Evolutionary conservation across 257 asterid genomes (phyloP).

Genomic region (Eucommia ulmoides): DNA sequence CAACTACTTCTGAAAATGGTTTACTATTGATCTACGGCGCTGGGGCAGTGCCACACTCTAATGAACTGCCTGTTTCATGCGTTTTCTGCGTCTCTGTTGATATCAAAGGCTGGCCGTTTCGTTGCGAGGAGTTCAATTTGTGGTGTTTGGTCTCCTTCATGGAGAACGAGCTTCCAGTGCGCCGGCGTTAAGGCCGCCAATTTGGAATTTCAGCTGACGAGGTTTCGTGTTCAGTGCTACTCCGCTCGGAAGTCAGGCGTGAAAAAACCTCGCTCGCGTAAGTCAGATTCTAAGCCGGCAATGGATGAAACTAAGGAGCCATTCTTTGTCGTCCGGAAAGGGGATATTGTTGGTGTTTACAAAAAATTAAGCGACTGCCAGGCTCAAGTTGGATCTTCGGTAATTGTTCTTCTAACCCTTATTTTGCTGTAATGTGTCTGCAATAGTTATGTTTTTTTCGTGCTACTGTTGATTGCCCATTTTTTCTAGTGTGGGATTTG

Average conservation of each 20-base stretch:
- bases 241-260: slow-evolving; percentile 36
- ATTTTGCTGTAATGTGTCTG: not conserved
- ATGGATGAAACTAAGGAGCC: slow-evolving; percentile 91
- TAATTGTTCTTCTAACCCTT: slow-evolving; percentile 19
- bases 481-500: not conserved
- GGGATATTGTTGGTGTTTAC: slow-evolving; percentile 81
- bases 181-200: not conserved
- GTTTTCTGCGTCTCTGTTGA: slow-evolving; percentile 31
- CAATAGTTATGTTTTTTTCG: too few species aligned
- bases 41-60: too few species aligned
- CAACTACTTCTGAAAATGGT: too few species aligned
- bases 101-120: slow-evolving; percentile 26
- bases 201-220: slow-evolving; percentile 1
- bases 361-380: slow-evolving; percentile 92
- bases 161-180: not conserved
- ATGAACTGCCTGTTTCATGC: slow-evolving; percentile 69
- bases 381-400: slow-evolving; percentile 96
- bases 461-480: too few species aligned
- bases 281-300: slow-evolving; percentile 21
- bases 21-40: too few species aligned
- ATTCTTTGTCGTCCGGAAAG: slow-evolving; percentile 91
- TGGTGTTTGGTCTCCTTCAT: slow-evolving; percentile 2
- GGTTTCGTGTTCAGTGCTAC: slow-evolving; percentile 19
- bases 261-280: slow-evolving; percentile 25
- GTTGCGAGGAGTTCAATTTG: slow-evolving; percentile 28